A percentile compares a stretch with the other conserved stretches of the same genome.
Conservation (phyloP, 768 basidiomycete species). For the Hirschioporus abietinus region DNA sequence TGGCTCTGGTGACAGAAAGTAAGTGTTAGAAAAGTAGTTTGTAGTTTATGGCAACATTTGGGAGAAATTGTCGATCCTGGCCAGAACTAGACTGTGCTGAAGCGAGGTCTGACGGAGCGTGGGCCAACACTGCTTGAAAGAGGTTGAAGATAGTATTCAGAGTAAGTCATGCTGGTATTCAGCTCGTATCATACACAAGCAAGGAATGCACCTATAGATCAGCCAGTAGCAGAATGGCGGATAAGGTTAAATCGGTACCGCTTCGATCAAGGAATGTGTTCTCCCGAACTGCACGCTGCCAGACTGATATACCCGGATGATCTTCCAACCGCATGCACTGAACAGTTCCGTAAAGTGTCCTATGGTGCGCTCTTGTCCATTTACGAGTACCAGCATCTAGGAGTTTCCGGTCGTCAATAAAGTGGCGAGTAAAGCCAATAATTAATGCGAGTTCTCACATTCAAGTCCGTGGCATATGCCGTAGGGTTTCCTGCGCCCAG, state of each 20-base stretch:
- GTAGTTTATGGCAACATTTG: too few relatives aligned
- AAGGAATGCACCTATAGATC: too few relatives aligned
- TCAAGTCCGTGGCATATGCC: constrained; percentile 67
- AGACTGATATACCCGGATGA: constrained; percentile 48
- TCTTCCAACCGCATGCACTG: constrained; percentile 56
- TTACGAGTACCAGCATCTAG: constrained; percentile 68
- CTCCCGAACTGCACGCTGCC: constrained; percentile 60
- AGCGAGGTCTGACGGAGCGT: too few relatives aligned
- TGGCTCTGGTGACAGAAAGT: too few relatives aligned
- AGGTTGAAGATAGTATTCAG: too few relatives aligned
- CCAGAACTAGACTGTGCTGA: too few relatives aligned
- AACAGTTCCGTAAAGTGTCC: constrained; percentile 53
- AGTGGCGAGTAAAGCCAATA: background rate
- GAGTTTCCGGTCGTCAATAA: constrained; percentile 2
- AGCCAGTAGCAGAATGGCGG: too few relatives aligned
- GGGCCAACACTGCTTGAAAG: too few relatives aligned
- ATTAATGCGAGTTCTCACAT: constrained; percentile 35
- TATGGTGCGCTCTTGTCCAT: constrained; percentile 65
- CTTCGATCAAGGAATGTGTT: background rate
- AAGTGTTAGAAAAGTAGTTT: too few relatives aligned
- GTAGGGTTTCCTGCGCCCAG: constrained; percentile 66
- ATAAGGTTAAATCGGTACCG: background rate
- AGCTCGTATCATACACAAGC: too few relatives aligned
- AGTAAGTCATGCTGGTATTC: too few relatives aligned
- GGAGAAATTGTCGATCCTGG: too few relatives aligned